Evolutionary conservation across 176 grass and related monocot species (phyloP), one percentile per base, ranked within the genome.

Genomic region (Aegilops umbellulata): DNA sequence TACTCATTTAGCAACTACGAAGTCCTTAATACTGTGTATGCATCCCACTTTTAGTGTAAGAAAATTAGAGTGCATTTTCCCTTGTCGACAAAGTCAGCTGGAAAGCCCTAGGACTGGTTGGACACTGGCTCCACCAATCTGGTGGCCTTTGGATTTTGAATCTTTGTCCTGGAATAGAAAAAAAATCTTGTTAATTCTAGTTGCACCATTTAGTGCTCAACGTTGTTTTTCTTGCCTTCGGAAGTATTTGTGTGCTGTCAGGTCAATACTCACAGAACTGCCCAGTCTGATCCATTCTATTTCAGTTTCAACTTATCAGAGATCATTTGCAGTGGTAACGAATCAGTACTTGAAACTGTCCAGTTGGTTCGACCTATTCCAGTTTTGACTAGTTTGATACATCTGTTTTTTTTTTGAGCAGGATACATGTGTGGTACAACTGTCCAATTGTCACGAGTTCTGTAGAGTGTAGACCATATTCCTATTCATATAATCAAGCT

Each of bases 401-500:
- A 19, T 38, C 36, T 38, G 36, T 38, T 7, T 38, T 38, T 38
- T 38, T 38, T 38, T 36, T 36, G 35, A 38, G 36, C 36, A 38
- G 36, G 36, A 38, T 38, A 38, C 11, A 47, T 60, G 20, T 76
- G 4, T 78, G 44, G 34, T 51, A 27, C 0, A 76, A 34, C 13
- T 66, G 0, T 83, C 32, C n/a, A 7, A 7, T 44, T 58, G 25
- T 27, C 15, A 82, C 20, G 24, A 47, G 74, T 65, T 66, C 3
- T 79, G 13, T 19, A 79, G 57, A 63, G 3, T 78, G 12, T 17
- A 80, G 58, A 65, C 22, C n/a, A 72, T 83, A 27, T 51, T 65
- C 15, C 17, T 6, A 14, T 51, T 82, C 72, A 39, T 62, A 49
- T 67, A 15, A 78, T 65, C 47, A 80, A 62, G n/a, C 84, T 80